Base-by-base conservation (phyloP, 345 rosid genomes). In the Eucalyptus tenuipes region DNA sequence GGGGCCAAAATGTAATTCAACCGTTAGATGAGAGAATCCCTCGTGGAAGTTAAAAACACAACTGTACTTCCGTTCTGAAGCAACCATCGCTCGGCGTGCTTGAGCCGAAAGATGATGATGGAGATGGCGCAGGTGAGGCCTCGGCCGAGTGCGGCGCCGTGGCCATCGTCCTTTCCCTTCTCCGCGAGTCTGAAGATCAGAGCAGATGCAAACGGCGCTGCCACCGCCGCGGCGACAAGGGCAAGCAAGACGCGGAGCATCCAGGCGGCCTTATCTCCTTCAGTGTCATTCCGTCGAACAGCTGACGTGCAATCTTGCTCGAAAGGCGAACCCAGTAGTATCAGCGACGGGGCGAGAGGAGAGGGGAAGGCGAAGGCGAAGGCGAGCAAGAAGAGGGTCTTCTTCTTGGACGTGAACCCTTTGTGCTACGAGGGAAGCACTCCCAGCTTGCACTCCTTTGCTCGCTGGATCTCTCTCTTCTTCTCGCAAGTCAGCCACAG, bases 401-500 rank as follows among this genome's bases (percentile, higher is more conserved):
- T 96, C 93, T 93, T 97, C 89, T 92, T 96, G 94, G 99, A 97
- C 88, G 98, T 95, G 31, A 95, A 97, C 91, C 98, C 99, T 52
- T 93, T 97, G 49, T 96, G 99, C 92, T 96, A 95, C 75, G 95
- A 91, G 33, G 99, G 98, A 90, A 96, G 92, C 93, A 94, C 91
- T 16, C 99, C 98, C 10, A 95, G 99, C 91, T 94, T 96, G 40
- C 92, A 88, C 4, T 92, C 95, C 87, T 97, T 96, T 68, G 95
- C 93, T 87, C 93, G 93, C 57, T 97, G 99, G 99, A 75, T 96
- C 31, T 95, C 99, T 89, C 96, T 97, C 81, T 95, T 97, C 94
- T 94, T 97, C 91, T 91, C 95, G 87, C 96, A 93, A 93, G 98
- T 97, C 91, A 94, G 95, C 94, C 94, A 91, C 86, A 89, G 59